Conservation (phyloP, 306 rosid genomes). For the Glycyrrhiza uralensis region DNA sequence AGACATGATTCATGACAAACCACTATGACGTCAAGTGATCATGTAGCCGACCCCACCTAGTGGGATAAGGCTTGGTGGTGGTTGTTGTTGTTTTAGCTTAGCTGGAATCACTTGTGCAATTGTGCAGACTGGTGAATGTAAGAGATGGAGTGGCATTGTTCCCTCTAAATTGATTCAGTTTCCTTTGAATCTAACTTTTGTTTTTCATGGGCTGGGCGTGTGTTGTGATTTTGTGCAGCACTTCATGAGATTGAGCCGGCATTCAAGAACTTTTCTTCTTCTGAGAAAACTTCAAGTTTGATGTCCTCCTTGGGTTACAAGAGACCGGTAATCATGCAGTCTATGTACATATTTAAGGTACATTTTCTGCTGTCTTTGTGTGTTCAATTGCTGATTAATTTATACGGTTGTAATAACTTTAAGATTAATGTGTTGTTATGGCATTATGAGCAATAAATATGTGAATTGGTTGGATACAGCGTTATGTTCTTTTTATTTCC, state of each 20-base stretch:
- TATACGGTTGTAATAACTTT: constrained; percentile 9
- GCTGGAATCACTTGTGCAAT: background rate
- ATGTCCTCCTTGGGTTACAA: constrained; percentile 71
- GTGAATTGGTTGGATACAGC: background rate
- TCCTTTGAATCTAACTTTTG: constrained; percentile 2
- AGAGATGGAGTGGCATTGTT: constrained; percentile 7
- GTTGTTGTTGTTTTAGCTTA: background rate
- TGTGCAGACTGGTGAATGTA: constrained; percentile 6
- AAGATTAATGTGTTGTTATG: background rate
- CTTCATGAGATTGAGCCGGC: constrained; percentile 83
- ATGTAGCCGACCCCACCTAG: no score
- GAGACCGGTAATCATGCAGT: constrained; percentile 77
- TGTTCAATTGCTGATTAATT: constrained; percentile 1
- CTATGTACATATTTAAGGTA: constrained; percentile 98
- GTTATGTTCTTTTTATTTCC: background rate
- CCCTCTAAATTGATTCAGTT: background rate
- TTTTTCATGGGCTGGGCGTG: background rate
- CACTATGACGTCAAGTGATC: no score
- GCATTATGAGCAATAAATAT: background rate
- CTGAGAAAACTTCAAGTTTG: constrained; percentile 63
- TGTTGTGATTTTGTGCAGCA: constrained; percentile 48
- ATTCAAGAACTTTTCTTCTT: constrained; percentile 66
- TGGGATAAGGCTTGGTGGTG: no score
- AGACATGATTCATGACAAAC: no score
- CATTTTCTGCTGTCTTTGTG: background rate